Evolutionary conservation across 2,329 filamentous ascomycete species (phyloP).

Genomic region (Venturia effusa): DNA sequence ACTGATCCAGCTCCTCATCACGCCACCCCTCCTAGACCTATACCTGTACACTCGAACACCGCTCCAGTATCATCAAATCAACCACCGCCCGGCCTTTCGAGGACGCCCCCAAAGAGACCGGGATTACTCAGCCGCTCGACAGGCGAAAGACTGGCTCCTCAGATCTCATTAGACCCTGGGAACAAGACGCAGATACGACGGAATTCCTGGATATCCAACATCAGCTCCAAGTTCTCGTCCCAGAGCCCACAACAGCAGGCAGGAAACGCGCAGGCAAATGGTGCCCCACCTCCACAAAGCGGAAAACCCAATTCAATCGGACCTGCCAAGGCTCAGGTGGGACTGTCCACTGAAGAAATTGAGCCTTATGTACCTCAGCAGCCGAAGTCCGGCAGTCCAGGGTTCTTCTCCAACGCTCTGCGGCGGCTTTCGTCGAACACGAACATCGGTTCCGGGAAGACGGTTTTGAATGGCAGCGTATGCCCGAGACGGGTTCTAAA

Average conservation of each 20-base stretch:
- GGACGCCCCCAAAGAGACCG: slow-evolving; percentile 25
- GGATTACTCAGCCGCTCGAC: slow-evolving; percentile 31
- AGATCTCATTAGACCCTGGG: slow-evolving; percentile 14
- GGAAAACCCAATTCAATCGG: slow-evolving; percentile 14
- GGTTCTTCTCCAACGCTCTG: slow-evolving; percentile 68
- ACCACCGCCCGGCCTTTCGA: slow-evolving; percentile 11
- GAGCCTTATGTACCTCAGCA: slow-evolving; percentile 63
- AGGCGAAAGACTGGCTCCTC: slow-evolving; percentile 22
- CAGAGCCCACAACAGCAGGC: slow-evolving; percentile 22
- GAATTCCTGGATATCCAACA: slow-evolving; percentile 85
- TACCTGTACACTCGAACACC: not conserved
- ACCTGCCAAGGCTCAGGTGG: not conserved
- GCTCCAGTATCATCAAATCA: slow-evolving; percentile 18
- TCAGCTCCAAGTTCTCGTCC: slow-evolving; percentile 85
- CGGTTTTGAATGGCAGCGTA: slow-evolving; percentile 52
- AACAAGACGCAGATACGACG: slow-evolving; percentile 35
- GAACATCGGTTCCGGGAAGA: slow-evolving; percentile 35
- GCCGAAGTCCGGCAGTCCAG: slow-evolving; percentile 44
- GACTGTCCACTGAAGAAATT: slow-evolving; percentile 28
- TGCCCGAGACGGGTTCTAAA: slow-evolving; percentile 79
- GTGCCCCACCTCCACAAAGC: slow-evolving; percentile 15
- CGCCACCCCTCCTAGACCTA: not conserved
- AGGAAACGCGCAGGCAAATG: slow-evolving; percentile 15
- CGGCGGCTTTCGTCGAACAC: slow-evolving; percentile 62
- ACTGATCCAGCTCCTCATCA: not conserved